Base-by-base conservation (phyloP, 306 rosid species). In the Cicer chorassanicum region DNA sequence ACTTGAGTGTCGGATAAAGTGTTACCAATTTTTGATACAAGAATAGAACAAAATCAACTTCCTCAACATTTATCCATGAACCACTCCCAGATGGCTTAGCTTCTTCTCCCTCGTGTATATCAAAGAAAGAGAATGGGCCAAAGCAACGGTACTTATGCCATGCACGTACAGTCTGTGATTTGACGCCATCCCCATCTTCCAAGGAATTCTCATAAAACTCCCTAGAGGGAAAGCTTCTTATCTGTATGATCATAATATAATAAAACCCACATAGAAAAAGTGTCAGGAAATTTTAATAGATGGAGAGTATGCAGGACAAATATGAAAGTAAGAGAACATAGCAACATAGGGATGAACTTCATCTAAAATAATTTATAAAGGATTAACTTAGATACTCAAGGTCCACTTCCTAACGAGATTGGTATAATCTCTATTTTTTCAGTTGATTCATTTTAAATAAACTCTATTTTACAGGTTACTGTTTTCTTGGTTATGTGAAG, bases 111-210 rank as follows among this genome's bases (percentile, higher is more conserved):
- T 91, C 92, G 6, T 88, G 96, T 61, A 93, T 67, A 65, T 93
- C 91, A 49, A 93, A 89, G 87, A 93, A 93, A 77, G 90, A 84
- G 77, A 89, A 93, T 49, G 98, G 98, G 44, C 97, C 97, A 45
- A 89, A 93, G 87, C 98, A 93, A 42, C 86, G 81, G 82, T 83
- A 91, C 38, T 42, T 68, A 78, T 93, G 98, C 98, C 98, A 93
- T 6, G 73, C 76, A 24, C 97, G 96, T 24, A 16, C 60, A 50
- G 98, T 93, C 64, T 66, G 85, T 53, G 15, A 68, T 84, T 64
- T 54, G 29, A 91, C 73, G 15, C 68, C 84, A 0, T 89, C 96
- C 44, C 93, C 96, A 83, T 93, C 98, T 85, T 83, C 87, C 85
- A 93, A 82, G 21, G 96, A 88, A 68, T 87, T 82, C 3, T 70